A percentile compares a stretch with the other conserved stretches of the same genome.
These are phyloP conservation scores for Lathyrus aphaca DNA, from an alignment of 306 rosid species.

Conservation along the genomic window DNA sequence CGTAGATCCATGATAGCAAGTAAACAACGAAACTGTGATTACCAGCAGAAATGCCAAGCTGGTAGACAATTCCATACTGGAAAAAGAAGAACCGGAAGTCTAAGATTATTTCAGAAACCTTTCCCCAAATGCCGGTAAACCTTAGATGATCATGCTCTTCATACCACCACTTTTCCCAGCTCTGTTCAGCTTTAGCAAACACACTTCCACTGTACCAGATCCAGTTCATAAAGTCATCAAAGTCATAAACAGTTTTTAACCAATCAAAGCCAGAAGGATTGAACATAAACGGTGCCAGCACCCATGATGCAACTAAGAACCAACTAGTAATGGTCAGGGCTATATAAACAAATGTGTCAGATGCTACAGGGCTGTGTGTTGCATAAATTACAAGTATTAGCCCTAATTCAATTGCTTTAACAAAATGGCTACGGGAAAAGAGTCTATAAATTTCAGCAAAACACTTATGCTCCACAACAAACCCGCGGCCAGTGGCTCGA, in stretches of 20 bases:
- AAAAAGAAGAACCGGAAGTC: conserved; percentile 56
- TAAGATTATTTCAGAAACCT: conserved; percentile 52
- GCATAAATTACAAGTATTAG: conserved; percentile 53
- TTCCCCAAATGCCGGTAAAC: conserved; percentile 57
- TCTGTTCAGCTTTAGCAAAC: conserved; percentile 59
- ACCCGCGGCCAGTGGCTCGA: conserved; percentile 60
- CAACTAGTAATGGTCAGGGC: conserved; percentile 53
- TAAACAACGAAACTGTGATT: conserved; percentile 48
- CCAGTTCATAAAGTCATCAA: conserved; percentile 59
- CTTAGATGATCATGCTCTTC: conserved; percentile 58
- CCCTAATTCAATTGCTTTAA: conserved; percentile 58
- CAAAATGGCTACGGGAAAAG: conserved; percentile 55
- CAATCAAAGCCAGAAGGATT: conserved; percentile 64
- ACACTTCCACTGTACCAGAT: conserved; percentile 56
- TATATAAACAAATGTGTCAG: conserved; percentile 53
- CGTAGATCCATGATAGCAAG: conserved; percentile 52
- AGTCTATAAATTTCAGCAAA: conserved; percentile 57
- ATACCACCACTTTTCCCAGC: conserved; percentile 60
- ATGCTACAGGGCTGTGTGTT: conserved; percentile 52
- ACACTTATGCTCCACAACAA: conserved; percentile 56
- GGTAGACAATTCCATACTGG: conserved; percentile 59
- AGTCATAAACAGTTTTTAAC: conserved; percentile 58
- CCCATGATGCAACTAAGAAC: conserved; percentile 56
- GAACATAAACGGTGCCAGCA: conserved; percentile 54
- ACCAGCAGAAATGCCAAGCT: conserved; percentile 50